phyloP scores from a whole-genome alignment of 345 rosid genomes.

The Geranium brycei region DNA sequence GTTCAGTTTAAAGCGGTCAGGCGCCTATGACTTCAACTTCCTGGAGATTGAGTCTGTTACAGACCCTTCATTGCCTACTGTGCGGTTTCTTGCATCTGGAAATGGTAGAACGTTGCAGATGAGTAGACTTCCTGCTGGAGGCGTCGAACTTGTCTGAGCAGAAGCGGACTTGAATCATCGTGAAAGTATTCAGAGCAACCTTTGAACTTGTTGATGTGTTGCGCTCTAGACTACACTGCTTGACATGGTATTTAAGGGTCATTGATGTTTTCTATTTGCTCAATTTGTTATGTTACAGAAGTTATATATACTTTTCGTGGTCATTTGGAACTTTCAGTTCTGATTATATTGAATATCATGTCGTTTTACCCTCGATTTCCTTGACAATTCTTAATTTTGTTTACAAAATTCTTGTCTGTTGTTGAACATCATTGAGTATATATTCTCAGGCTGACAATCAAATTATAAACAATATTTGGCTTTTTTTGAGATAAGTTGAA shows the following conservation, averaged over 20 bases:
- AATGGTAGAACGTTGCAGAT: slow-evolving; percentile 69
- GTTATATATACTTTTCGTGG: neutral
- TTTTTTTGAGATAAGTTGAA: no score
- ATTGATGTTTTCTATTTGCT: neutral
- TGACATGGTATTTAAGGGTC: neutral
- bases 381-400: no score
- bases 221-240: neutral
- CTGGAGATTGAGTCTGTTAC: slow-evolving; percentile 80
- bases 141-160: slow-evolving; percentile 47
- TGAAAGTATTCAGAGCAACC: neutral
- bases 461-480: no score
- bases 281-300: neutral
- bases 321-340: neutral
- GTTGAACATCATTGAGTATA: no score
- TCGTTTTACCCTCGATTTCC: no score
- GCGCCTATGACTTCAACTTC: slow-evolving; percentile 70
- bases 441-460: no score
- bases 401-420: no score
- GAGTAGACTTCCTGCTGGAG: slow-evolving; percentile 52
- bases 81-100: slow-evolving; percentile 51
- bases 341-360: neutral
- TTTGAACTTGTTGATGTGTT: no score
- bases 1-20: slow-evolving; percentile 77
- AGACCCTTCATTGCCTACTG: slow-evolving; percentile 74
- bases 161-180: neutral